A percentile compares a stretch with the other conserved stretches of the same genome.
Evolutionary conservation across 2,329 filamentous ascomycete species (phyloP).

Genomic region (Alternaria triticimaculans): DNA sequence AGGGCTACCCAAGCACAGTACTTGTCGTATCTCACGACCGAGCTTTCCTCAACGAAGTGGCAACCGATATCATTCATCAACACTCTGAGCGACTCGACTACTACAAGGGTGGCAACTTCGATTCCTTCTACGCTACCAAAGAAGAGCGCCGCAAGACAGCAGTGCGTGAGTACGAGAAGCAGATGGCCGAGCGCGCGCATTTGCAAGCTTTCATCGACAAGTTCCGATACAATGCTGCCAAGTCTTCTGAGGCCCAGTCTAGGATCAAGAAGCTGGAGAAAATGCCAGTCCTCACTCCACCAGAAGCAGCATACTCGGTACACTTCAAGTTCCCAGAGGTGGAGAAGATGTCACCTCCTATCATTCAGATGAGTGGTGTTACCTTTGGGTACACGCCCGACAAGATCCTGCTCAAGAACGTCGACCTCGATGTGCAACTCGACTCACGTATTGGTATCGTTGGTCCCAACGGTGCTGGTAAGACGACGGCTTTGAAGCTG

Average conservation of each 20-base stretch:
- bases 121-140: constrained; percentile 79
- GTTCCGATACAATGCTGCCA: constrained; percentile 98
- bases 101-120: constrained; percentile 96
- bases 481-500: constrained; percentile 98
- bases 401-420: constrained; percentile 78
- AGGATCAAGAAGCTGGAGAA: constrained; percentile 99
- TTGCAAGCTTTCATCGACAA: constrained; percentile 98
- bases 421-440: constrained; percentile 95
- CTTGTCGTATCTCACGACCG: constrained; percentile 98
- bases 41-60: constrained; percentile 97
- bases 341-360: constrained; percentile 95
- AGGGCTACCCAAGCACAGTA: constrained; percentile 91
- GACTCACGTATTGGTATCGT: constrained; percentile 99
- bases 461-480: constrained; percentile 98
- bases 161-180: constrained; percentile 97
- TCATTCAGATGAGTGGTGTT: constrained; percentile 95
- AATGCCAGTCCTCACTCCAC: constrained; percentile 89
- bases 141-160: constrained; percentile 97
- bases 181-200: constrained; percentile 92
- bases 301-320: constrained; percentile 93
- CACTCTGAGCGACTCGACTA: constrained; percentile 97
- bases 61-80: constrained; percentile 99
- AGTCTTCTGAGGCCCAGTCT: constrained; percentile 97
- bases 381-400: constrained; percentile 86
- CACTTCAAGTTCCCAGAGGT: constrained; percentile 98